Evolutionary conservation across 306 rosid species (phyloP).

Genomic region (Senna tora): DNA sequence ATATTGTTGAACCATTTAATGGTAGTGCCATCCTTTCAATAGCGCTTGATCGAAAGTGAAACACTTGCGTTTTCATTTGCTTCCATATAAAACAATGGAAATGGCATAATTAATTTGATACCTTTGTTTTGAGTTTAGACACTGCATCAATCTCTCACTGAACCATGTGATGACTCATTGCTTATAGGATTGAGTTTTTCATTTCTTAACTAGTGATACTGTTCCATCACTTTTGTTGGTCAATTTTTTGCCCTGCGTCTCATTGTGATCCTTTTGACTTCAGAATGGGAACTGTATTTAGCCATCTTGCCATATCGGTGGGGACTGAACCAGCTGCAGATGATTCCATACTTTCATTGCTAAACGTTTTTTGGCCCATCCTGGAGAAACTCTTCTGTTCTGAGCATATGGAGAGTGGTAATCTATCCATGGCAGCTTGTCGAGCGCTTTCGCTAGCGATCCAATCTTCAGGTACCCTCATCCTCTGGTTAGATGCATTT

Average conservation of each 20-base stretch:
- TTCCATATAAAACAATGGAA: slow-evolving; percentile 30
- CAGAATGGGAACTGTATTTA: slow-evolving; percentile 95
- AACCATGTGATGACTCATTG: neutral
- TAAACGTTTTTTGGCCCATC: slow-evolving; percentile 87
- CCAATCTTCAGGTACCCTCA: slow-evolving; percentile 79
- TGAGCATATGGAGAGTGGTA: slow-evolving; percentile 90
- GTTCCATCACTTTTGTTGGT: slow-evolving; percentile 18
- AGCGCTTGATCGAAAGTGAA: slow-evolving; percentile 5
- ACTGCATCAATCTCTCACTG: slow-evolving; percentile 12
- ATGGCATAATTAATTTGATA: slow-evolving; percentile 11
- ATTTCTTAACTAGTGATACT: slow-evolving; percentile 8
- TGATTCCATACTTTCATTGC: slow-evolving; percentile 72
- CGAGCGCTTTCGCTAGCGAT: slow-evolving; percentile 90
- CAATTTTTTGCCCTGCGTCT: slow-evolving; percentile 27
- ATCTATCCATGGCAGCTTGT: slow-evolving; percentile 85
- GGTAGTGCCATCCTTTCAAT: neutral
- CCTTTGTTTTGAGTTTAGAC: slow-evolving; percentile 29
- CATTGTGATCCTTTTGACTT: slow-evolving; percentile 36
- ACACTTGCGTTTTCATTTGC: slow-evolving; percentile 2
- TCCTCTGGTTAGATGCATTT: slow-evolving; percentile 29
- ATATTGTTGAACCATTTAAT: slow-evolving; percentile 12
- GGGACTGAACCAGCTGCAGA: slow-evolving; percentile 65
- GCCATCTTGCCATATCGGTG: slow-evolving; percentile 66
- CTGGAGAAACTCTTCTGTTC: slow-evolving; percentile 83
- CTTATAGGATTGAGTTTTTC: slow-evolving; percentile 27